Percentiles rank a stretch among this genome's conserved stretches.
Conservation (phyloP, 495 filamentous ascomycete species). For the Pyrenula massariospora region DNA sequence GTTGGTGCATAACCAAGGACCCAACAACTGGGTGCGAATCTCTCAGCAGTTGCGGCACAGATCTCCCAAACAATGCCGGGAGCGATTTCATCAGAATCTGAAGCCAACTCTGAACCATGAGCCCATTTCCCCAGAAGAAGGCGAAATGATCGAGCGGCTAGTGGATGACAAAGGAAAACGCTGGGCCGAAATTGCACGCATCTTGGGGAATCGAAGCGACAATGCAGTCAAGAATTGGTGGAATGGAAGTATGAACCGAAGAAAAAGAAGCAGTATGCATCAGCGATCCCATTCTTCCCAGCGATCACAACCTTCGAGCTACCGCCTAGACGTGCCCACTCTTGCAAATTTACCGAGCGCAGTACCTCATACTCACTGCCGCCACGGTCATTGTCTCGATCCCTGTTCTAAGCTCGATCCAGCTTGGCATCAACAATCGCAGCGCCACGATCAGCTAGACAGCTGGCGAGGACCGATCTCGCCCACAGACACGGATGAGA, state of each 20-base stretch:
- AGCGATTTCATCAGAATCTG: slow-evolving; percentile 90
- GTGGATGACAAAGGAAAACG: slow-evolving; percentile 76
- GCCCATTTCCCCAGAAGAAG: slow-evolving; percentile 87
- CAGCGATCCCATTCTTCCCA: slow-evolving; percentile 23
- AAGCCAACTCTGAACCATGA: slow-evolving; percentile 84
- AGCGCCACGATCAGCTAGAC: slow-evolving; percentile 16
- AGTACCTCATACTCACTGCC: too few relatives aligned
- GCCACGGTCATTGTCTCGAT: too few relatives aligned
- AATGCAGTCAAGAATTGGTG: slow-evolving; percentile 99
- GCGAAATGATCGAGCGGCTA: slow-evolving; percentile 65
- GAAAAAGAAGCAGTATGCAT: slow-evolving; percentile 23
- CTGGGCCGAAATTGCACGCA: slow-evolving; percentile 91
- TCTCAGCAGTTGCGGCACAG: slow-evolving; percentile 63
- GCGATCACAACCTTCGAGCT: slow-evolving; percentile 27
- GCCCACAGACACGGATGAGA: not conserved
- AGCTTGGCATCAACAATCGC: slow-evolving; percentile 6
- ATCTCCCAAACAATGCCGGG: slow-evolving; percentile 90
- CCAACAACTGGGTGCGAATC: slow-evolving; percentile 89
- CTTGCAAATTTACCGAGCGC: slow-evolving; percentile 21
- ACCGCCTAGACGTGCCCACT: slow-evolving; percentile 21
- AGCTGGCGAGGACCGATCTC: slow-evolving; percentile 16
- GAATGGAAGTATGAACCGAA: slow-evolving; percentile 90
- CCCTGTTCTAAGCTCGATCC: too few relatives aligned
- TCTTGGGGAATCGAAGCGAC: slow-evolving; percentile 80
- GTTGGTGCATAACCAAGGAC: slow-evolving; percentile 65